Evolutionary conservation across 768 basidiomycete genomes (phyloP).

Genomic region (Tylopilus sp.): DNA sequence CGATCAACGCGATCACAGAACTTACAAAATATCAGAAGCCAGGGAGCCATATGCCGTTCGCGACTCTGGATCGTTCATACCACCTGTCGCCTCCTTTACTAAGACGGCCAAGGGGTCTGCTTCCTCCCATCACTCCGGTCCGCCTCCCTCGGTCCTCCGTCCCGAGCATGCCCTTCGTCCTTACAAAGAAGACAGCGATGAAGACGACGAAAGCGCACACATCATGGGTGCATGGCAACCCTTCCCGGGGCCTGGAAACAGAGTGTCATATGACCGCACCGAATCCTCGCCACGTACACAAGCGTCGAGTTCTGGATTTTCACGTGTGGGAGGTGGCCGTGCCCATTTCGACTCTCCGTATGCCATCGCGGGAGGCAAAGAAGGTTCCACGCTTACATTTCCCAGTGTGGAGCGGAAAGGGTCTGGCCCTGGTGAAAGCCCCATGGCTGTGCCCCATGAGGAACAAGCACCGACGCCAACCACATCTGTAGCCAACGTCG

Average conservation of each 20-base stretch:
- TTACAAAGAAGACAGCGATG: constrained; percentile 76
- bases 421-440: constrained; percentile 23
- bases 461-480: constrained; percentile 51
- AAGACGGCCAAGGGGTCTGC: constrained; percentile 25
- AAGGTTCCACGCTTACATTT: constrained; percentile 61
- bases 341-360: constrained; percentile 87
- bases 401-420: constrained; percentile 53
- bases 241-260: constrained; percentile 44
- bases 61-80: constrained; percentile 50
- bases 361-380: constrained; percentile 52
- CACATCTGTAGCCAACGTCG: constrained; percentile 45
- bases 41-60: constrained; percentile 27
- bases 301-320: constrained; percentile 61
- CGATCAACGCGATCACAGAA: constrained; percentile 23
- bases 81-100: constrained; percentile 36
- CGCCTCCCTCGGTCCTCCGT: constrained; percentile 67
- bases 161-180: constrained; percentile 78
- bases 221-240: constrained; percentile 97
- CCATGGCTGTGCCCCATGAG: constrained; percentile 23
- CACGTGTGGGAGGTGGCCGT: constrained; percentile 82
- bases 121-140: constrained; percentile 41
- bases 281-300: constrained; percentile 29
- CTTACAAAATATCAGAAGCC: constrained; percentile 24
- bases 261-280: constrained; percentile 22
- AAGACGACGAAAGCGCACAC: constrained; percentile 62